Evolutionary conservation across 805 yeast species (phyloP).

Genomic region (Candida silvatica): DNA sequence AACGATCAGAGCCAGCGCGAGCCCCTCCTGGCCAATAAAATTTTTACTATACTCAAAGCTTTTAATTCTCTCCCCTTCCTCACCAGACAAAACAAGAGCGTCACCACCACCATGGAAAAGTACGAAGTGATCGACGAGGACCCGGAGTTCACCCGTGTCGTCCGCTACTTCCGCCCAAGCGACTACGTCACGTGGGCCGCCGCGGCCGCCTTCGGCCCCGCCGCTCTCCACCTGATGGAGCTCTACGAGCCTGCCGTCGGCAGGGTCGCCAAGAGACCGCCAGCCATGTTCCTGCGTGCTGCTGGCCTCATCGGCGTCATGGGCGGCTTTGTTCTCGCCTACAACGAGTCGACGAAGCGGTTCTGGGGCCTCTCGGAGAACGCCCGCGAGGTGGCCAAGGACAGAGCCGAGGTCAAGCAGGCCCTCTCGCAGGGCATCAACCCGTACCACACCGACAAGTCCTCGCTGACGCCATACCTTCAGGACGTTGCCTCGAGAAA

Average conservation of each 20-base stretch:
- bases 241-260: conserved; percentile 40
- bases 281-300: conserved; percentile 48
- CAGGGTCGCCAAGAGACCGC: conserved; percentile 37
- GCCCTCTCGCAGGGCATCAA: conserved; percentile 55
- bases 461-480: conserved; percentile 56
- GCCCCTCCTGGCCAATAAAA: no score
- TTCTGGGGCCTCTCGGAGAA: conserved; percentile 78
- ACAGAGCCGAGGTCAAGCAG: conserved; percentile 65
- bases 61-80: neutral
- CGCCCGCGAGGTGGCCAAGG: conserved; percentile 57
- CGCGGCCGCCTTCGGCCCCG: conserved; percentile 42
- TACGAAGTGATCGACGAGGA: conserved; percentile 60
- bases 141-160: conserved; percentile 68
- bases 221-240: conserved; percentile 34
- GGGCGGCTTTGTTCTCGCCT: conserved; percentile 72
- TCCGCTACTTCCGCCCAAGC: conserved; percentile 59
- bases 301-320: conserved; percentile 53
- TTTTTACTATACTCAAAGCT: no score
- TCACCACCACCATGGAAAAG: neutral
- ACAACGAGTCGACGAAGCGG: conserved; percentile 57
- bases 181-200: conserved; percentile 49
- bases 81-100: no score
- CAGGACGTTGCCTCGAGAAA: conserved; percentile 72
- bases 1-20: no score
- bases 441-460: conserved; percentile 49